These are phyloP conservation scores for Beauveria pseudobassiana DNA, from an alignment of 2,329 filamentous ascomycete species.

Conservation along the genomic window DNA sequence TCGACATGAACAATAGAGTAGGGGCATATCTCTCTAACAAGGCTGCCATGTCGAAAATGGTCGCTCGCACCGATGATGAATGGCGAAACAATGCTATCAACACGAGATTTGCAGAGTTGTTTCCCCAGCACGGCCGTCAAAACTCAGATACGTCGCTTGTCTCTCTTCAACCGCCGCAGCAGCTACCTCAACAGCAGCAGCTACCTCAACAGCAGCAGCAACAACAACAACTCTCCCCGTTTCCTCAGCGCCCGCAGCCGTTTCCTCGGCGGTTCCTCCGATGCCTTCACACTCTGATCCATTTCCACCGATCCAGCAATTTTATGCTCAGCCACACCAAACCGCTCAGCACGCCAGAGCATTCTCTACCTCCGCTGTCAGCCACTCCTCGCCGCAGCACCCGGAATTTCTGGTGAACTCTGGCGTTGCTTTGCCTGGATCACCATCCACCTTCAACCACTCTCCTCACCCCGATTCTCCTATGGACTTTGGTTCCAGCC, in stretches of 20 bases:
- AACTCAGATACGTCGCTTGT: not conserved
- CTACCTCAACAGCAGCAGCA: not conserved
- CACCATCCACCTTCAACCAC: not conserved
- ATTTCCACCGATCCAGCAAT: not conserved
- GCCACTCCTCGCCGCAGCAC: not conserved
- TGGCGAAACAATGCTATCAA: slow-evolving; percentile 41
- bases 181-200: not conserved
- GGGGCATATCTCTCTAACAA: slow-evolving; percentile 39
- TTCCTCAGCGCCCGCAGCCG: not conserved
- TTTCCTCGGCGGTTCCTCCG: slow-evolving; percentile 9
- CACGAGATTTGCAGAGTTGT: slow-evolving; percentile 37
- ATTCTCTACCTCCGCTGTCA: not conserved
- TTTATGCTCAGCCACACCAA: not conserved
- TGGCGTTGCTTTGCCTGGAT: not conserved
- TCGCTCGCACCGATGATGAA: slow-evolving; percentile 27
- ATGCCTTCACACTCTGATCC: not conserved
- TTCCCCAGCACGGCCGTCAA: slow-evolving; percentile 28
- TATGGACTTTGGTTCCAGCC: slow-evolving; percentile 15
- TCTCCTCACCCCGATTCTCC: slow-evolving; percentile 15
- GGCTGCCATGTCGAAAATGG: slow-evolving; percentile 34
- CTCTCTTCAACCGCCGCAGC: not conserved
- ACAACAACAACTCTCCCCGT: not conserved
- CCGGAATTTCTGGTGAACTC: not conserved
- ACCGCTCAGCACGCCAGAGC: not conserved
- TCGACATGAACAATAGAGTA: slow-evolving; percentile 54